These are phyloP conservation scores for Cephaloascus albidus DNA, from an alignment of 805 yeast genomes.

Conservation along the genomic window DNA sequence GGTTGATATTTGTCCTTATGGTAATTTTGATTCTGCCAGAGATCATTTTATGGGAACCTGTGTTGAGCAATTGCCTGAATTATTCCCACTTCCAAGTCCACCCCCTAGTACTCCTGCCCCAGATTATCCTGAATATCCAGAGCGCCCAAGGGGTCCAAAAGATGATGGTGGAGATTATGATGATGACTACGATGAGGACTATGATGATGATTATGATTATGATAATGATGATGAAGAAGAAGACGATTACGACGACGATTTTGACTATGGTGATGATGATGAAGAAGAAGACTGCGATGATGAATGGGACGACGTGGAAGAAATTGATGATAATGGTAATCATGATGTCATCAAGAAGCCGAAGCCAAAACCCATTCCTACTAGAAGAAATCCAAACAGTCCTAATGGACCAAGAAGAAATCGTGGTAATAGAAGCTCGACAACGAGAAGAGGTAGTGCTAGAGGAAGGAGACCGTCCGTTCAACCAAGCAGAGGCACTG, in stretches of 20 bases:
- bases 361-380: neutral
- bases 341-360: neutral
- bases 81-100: slow-evolving; percentile 1
- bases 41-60: slow-evolving; percentile 43
- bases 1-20: slow-evolving; percentile 34
- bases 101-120: neutral
- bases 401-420: neutral
- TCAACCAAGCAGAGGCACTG: neutral
- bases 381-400: too few species aligned
- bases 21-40: slow-evolving; percentile 28
- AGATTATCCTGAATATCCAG: slow-evolving; percentile 2
- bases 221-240: neutral
- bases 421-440: neutral
- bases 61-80: slow-evolving; percentile 16
- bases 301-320: neutral
- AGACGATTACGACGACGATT: neutral
- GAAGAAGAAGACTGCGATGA: neutral
- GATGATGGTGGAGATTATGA: neutral
- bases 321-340: neutral
- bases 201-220: neutral
- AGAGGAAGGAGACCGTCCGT: neutral
- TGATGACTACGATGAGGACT: neutral
- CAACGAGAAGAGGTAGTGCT: too few species aligned
- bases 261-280: neutral
- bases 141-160: neutral